phyloP scores from a whole-genome alignment of 2,329 filamentous ascomycete species.

The Coniochaeta sp. region DNA sequence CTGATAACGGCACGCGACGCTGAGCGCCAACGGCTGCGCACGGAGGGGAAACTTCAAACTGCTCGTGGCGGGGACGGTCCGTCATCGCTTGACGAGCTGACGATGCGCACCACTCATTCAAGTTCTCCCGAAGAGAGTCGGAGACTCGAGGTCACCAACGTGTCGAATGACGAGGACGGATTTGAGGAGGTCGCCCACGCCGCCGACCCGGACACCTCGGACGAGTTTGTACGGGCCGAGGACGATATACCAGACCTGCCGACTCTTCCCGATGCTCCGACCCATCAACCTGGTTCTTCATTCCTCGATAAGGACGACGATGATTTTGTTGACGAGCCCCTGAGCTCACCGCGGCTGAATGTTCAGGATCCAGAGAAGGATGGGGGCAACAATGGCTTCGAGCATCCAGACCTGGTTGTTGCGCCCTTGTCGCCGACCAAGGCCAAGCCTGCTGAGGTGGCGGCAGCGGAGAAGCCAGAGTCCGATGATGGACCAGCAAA shows the following conservation, averaged over 20 bases:
- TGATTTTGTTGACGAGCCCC: slow-evolving; percentile 71
- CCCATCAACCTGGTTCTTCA: slow-evolving; percentile 22
- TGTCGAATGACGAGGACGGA: slow-evolving; percentile 72
- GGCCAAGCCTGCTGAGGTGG: slow-evolving; percentile 13
- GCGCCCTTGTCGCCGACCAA: slow-evolving; percentile 51
- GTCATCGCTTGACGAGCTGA: slow-evolving; percentile 54
- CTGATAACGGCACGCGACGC: slow-evolving; percentile 73
- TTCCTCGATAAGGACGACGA: slow-evolving; percentile 57
- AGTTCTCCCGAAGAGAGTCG: slow-evolving; percentile 57
- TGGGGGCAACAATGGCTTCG: slow-evolving; percentile 46
- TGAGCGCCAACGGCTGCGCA: slow-evolving; percentile 73
- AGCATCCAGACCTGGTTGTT: slow-evolving; percentile 50
- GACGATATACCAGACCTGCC: slow-evolving; percentile 38
- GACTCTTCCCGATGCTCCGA: slow-evolving; percentile 6
- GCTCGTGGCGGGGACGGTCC: slow-evolving; percentile 31
- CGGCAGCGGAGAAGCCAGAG: slow-evolving; percentile 6
- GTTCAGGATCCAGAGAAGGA: slow-evolving; percentile 34
- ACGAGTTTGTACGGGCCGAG: slow-evolving; percentile 58
- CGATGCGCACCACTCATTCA: slow-evolving; percentile 47
- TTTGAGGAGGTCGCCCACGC: slow-evolving; percentile 80
- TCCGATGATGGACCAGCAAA: not conserved
- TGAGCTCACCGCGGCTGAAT: slow-evolving; percentile 60
- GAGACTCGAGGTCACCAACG: slow-evolving; percentile 70
- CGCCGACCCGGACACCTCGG: slow-evolving; percentile 66
- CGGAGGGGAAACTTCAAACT: slow-evolving; percentile 64